Evolutionary conservation across 2,329 filamentous ascomycete species (phyloP).

Genomic region (Orbilia javanica): DNA sequence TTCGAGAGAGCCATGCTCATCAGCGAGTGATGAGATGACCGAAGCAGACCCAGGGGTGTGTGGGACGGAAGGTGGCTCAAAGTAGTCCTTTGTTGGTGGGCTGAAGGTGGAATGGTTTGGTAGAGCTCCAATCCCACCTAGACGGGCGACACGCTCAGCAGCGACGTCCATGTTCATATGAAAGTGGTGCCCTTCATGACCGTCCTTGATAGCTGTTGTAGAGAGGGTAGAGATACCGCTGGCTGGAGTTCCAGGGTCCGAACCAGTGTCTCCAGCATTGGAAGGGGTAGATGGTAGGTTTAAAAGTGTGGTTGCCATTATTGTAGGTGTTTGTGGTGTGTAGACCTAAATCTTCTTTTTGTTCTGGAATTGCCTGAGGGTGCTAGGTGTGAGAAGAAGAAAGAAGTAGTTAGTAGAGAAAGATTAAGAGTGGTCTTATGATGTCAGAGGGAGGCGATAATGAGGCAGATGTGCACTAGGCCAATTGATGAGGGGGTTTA

Average conservation of each 20-base stretch:
- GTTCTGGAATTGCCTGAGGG: slow-evolving; percentile 2
- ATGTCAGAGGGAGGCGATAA: not conserved
- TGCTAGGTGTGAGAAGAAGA: not conserved
- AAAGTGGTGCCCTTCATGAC: slow-evolving; percentile 61
- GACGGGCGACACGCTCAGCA: slow-evolving; percentile 60
- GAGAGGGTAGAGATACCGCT: slow-evolving; percentile 61
- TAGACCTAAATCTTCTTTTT: not conserved
- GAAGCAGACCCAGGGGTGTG: slow-evolving; percentile 50
- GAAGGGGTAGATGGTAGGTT: slow-evolving; percentile 52
- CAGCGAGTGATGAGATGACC: slow-evolving; percentile 55
- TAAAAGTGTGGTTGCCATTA: slow-evolving; percentile 57
- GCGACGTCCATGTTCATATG: slow-evolving; percentile 56
- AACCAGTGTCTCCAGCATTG: slow-evolving; percentile 28
- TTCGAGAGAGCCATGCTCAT: slow-evolving; percentile 54
- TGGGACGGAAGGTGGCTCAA: slow-evolving; percentile 38
- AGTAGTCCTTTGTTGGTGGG: slow-evolving; percentile 39
- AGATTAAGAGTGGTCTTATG: not conserved
- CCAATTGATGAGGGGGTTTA: slow-evolving; percentile 10
- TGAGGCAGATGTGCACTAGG: not conserved
- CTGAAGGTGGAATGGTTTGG: slow-evolving; percentile 34
- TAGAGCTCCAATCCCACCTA: slow-evolving; percentile 53
- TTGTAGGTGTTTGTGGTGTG: not conserved
- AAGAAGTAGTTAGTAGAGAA: slow-evolving; percentile 26
- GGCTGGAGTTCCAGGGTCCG: slow-evolving; percentile 61
- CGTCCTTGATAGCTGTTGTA: slow-evolving; percentile 63